Base-by-base conservation (phyloP, 192 early-diverging fungal genomes). In the Ambispora gerdemannii region DNA sequence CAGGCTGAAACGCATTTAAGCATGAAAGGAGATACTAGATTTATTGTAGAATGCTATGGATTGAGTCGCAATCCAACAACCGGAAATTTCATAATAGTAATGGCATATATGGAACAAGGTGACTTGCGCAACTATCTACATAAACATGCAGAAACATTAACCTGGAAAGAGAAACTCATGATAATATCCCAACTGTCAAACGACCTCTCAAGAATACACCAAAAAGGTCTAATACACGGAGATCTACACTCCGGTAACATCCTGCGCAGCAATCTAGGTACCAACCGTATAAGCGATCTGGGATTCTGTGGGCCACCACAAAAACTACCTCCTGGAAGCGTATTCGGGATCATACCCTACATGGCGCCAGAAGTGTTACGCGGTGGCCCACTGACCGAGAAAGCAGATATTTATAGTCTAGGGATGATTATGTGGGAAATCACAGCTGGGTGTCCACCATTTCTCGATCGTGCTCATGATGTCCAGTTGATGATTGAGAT, bases 361-460 rank as follows among this genome's bases (percentile, higher is more conserved):
- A 75, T 78, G 38, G 74, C 77, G 0, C 77, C 77, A 0, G 77
- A 78, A 56, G 53, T 70, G 3, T 59, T 78, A 32, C 67, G 50
- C 24, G 71, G 71, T 30, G 24, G 55, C 2, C 58, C 60, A 2
- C 75, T 71, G 52, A 74, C 71, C 31, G 53, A 71, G 7, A 73
- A 71, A 56, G 72, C 74, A 3, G 77, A 78, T 33, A 56, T 78
- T 2, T 78, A 78, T 64, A 73, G 71, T 71, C 60, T 78, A 20
- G 77, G 73, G 17, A 74, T 78, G 35, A 77, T 77, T 52, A 77
- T 77, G 72, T 77, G 76, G 76, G 76, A 77, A 19, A 38, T 77
- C 30, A 72, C 71, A n/a, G 69, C 73, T 33, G 71, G 74, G 47
- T 25, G 67, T 17, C 71, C 71, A 13, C 77, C 77, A 3, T 78